Evolutionary conservation across 208 protist species (phyloP), one percentile per base, ranked within the genome.

Genomic region (Porcisia hertigi): DNA sequence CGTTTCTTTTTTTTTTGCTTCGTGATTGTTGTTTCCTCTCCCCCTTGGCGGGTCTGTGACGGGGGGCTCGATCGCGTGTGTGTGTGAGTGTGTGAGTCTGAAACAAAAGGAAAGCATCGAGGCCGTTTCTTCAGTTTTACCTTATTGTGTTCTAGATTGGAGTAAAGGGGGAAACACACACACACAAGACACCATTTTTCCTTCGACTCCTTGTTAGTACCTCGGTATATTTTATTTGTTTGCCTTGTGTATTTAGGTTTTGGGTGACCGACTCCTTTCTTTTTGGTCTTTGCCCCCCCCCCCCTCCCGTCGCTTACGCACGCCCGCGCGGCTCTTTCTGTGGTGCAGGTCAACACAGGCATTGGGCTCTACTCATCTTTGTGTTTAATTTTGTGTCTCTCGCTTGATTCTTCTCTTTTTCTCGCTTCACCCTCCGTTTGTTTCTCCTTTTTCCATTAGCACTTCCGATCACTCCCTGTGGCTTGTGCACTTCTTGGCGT

Each of bases 371-470:
- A 59, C 55, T 59, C 55, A 59, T 25, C n/a, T 59, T 59, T 30
- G 16, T 59, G 55, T 59, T 25, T 59, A 59, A 59, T 18, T 75
- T 57, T n/a, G 30, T 20, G 30, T 53, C 36, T 75, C 72, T 66
- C 47, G 47, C 36, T 82, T 36, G 23, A 49, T 78, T 67, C 23
- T 43, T 49, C 16, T 25, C 62, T 49, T 49, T 49, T 52, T 25
- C 45, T 49, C 45, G 45, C 45, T 49, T 49, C 45, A 49, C 7
- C 58, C 14, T 59, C 55, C 5, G 12, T 4, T 45, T 65, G 2
- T n/a, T 67, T 67, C 45, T 45, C 62, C 62, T 8, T 49, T 49
- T 30, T 41, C 25, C 23, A 36, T 47, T 49, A 67, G 45, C 9
- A 49, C 45, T 9, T 49, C 45, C 3, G 45, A 49, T 49, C 45